phyloP scores from a whole-genome alignment of 108 stramenopile species.

The Seminavis robusta region DNA sequence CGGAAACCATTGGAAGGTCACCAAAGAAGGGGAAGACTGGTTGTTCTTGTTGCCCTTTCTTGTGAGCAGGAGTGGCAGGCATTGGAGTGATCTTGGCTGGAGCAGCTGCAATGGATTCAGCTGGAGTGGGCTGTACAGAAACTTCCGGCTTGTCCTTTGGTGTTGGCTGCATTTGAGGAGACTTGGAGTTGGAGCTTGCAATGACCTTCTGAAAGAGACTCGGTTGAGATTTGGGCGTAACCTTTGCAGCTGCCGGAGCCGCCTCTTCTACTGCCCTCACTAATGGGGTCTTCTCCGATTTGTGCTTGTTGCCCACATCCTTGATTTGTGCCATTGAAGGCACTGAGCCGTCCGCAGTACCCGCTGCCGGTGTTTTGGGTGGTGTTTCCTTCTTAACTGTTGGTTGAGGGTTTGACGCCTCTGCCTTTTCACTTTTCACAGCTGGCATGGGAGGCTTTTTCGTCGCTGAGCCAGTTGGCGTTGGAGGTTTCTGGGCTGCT shows the following conservation, averaged over 20 bases:
- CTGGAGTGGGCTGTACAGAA: conserved; percentile 1
- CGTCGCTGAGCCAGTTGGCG: too few species aligned
- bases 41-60: conserved; percentile 33
- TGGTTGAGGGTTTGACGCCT: too few species aligned
- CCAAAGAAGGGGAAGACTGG: conserved; percentile 53
- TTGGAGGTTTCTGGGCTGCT: too few species aligned
- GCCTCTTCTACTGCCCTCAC: too few species aligned
- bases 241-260: too few species aligned
- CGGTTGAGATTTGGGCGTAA: too few species aligned
- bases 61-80: conserved; percentile 27
- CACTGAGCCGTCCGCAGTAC: neutral
- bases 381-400: neutral
- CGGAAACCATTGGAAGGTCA: conserved; percentile 44
- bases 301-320: too few species aligned
- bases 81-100: conserved; percentile 22
- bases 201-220: too few species aligned
- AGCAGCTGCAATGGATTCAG: neutral
- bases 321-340: too few species aligned
- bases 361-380: conserved; percentile 3
- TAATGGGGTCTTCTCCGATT: too few species aligned
- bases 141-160: neutral
- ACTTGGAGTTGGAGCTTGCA: too few species aligned
- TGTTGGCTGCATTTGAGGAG: too few species aligned
- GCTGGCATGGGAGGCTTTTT: conserved; percentile 8
- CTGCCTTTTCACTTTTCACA: neutral